Base-by-base conservation (phyloP, 768 basidiomycete genomes). In the Podaxis sp. region DNA sequence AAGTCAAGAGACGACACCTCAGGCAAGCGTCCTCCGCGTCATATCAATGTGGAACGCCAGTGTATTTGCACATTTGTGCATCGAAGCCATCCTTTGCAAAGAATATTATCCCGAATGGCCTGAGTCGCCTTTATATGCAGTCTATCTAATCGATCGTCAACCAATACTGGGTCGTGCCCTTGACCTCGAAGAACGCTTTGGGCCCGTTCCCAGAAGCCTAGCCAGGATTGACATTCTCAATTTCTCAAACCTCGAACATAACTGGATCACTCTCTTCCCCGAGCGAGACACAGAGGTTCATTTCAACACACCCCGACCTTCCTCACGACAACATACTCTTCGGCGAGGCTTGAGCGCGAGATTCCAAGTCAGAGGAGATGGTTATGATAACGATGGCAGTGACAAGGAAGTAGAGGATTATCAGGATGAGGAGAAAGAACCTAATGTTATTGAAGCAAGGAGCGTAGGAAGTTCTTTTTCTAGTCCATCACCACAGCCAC, bases 141-240 rank as follows among this genome's bases (percentile, higher is more conserved):
- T 72, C 25, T 72, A 72, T 51, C 23, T 72, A 10, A 55, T 70
- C 5, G 71, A 72, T 50, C 59, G 54, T n/a, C 47, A 57, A 5
- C 44, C 56, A 25, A 14, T 53, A 28, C 61, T 52, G 16, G 57
- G 60, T 35, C 46, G 47, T 21, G 40, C 62, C 11, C 47, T 50
- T 35, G 32, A 38, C 10, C 48, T 69, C 2, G 66, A 57, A n/a
- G 63, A 67, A 35, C 65, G 67, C 18, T 70, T 71, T 61, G 64
- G 65, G n/a, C 35, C 65, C 1, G 58, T 70, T 7, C 66, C 69
- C 2, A 37, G 63, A 14, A 65, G 66, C 4, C 40, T 71, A 6
- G 52, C 54, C 13, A 61, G 68, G 28, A 60, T 71, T 14, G 67
- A 70, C 60, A 64, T 71, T 3, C 66, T 67, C 37, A 66, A 70